These are phyloP conservation scores for Chalciporus piperatoides DNA, from an alignment of 1,284 basidiomycete genomes.

Conservation along the genomic window DNA sequence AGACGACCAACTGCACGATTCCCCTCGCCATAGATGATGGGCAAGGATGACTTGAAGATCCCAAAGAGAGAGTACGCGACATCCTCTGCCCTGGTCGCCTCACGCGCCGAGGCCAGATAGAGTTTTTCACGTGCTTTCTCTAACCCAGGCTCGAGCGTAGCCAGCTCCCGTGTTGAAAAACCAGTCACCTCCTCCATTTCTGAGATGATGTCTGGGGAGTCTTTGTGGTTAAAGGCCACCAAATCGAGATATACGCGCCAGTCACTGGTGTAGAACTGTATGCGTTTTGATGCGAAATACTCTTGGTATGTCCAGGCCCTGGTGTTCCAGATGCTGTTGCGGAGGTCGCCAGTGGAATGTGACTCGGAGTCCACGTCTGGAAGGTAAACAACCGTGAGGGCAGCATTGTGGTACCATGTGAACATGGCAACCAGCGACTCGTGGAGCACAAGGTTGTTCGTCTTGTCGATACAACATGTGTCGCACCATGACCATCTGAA, in stretches of 20 bases:
- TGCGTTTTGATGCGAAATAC: no score
- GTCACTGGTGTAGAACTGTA: not conserved
- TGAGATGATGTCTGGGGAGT: not conserved
- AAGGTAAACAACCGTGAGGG: not conserved
- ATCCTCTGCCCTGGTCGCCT: slow-evolving; percentile 6
- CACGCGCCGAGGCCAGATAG: slow-evolving; percentile 1
- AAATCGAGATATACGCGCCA: slow-evolving; percentile 2
- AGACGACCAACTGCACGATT: slow-evolving; percentile 3
- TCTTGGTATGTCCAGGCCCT: no score
- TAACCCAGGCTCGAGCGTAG: slow-evolving; percentile 1
- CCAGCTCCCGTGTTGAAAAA: not conserved
- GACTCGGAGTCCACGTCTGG: slow-evolving; percentile 11
- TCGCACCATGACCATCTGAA: slow-evolving; percentile 10
- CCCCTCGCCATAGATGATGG: not conserved
- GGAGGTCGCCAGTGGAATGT: not conserved
- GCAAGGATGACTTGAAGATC: slow-evolving; percentile 1
- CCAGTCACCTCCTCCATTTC: slow-evolving; percentile 1
- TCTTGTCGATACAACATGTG: slow-evolving; percentile 5
- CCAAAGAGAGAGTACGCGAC: not conserved
- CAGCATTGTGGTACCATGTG: not conserved
- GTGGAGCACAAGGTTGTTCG: slow-evolving; percentile 6
- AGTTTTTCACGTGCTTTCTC: slow-evolving; percentile 8
- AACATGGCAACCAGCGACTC: slow-evolving; percentile 15
- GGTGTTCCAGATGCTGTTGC: slow-evolving; percentile 5
- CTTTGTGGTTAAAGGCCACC: not conserved